phyloP scores from a whole-genome alignment of 371 early-diverging fungal species.

The Mortierella sp. region DNA sequence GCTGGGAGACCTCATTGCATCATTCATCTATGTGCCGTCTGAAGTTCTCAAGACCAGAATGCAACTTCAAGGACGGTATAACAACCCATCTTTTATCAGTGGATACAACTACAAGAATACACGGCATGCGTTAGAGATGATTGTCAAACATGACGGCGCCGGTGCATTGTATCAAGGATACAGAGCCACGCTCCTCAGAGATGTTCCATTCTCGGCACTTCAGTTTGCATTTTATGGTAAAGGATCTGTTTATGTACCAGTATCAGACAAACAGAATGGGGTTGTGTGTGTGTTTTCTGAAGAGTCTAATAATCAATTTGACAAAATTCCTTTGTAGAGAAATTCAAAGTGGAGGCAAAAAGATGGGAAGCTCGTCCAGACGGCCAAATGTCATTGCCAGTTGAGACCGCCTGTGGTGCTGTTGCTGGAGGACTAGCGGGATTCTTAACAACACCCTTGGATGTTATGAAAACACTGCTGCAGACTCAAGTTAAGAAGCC shows the following conservation, averaged over 20 bases:
- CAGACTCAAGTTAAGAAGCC: constrained; percentile 72
- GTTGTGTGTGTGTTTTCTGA: not conserved
- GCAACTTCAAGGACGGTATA: constrained; percentile 85
- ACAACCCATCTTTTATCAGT: constrained; percentile 81
- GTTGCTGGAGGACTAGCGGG: constrained; percentile 79
- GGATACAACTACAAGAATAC: constrained; percentile 82
- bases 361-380: constrained; percentile 53
- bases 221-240: constrained; percentile 82
- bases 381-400: constrained; percentile 60
- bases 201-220: constrained; percentile 80
- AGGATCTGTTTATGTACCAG: not conserved
- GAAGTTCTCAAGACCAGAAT: constrained; percentile 86
- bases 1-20: constrained; percentile 81
- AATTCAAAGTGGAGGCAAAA: constrained; percentile 55
- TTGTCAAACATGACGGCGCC: constrained; percentile 74
- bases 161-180: constrained; percentile 78
- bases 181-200: constrained; percentile 74
- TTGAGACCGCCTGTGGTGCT: constrained; percentile 72
- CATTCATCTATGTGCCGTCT: constrained; percentile 82
- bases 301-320: not conserved
- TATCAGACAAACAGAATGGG: no score
- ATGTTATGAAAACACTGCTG: constrained; percentile 77
- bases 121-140: constrained; percentile 80
- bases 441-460: constrained; percentile 77
- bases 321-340: constrained; percentile 29